Percentiles rank a stretch among this genome's conserved stretches.
phyloP scores from a whole-genome alignment of 108 stramenopile species.

The Cyclotella kingstonii region DNA sequence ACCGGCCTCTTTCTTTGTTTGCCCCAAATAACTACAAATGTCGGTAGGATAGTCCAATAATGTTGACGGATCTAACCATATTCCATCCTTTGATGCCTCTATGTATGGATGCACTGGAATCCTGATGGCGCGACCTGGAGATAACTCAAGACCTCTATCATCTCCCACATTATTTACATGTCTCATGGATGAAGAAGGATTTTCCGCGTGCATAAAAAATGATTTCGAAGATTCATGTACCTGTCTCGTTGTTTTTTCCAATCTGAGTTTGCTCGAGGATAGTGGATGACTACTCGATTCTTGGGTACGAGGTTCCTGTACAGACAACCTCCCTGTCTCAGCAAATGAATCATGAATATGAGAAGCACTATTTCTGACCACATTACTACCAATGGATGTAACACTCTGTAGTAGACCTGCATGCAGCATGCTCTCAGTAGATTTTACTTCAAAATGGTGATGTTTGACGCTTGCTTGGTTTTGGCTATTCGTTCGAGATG shows the following conservation, averaged over 20 bases:
- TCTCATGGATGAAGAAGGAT: not conserved
- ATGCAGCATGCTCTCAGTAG: slow-evolving; percentile 31
- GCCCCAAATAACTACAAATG: slow-evolving; percentile 66
- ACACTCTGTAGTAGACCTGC: slow-evolving; percentile 13
- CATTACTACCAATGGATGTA: not conserved
- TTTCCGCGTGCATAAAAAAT: slow-evolving; percentile 18
- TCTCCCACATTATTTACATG: slow-evolving; percentile 3
- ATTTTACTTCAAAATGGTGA: slow-evolving; percentile 31
- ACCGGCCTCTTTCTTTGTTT: slow-evolving; percentile 68
- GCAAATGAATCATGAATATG: slow-evolving; percentile 33
- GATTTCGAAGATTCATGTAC: not conserved
- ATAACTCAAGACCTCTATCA: slow-evolving; percentile 4
- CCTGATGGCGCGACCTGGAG: slow-evolving; percentile 32
- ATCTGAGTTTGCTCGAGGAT: too few species aligned
- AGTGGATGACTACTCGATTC: too few species aligned
- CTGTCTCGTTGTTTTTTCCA: slow-evolving; percentile 3
- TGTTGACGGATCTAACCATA: slow-evolving; percentile 73
- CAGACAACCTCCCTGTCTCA: slow-evolving; percentile 15
- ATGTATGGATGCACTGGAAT: slow-evolving; percentile 80
- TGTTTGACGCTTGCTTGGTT: slow-evolving; percentile 23
- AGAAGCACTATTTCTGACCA: slow-evolving; percentile 28
- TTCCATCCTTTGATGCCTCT: slow-evolving; percentile 61
- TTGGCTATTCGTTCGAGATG: slow-evolving; percentile 37
- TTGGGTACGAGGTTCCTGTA: slow-evolving; percentile 13
- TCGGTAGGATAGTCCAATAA: slow-evolving; percentile 74